A percentile compares a stretch with the other conserved stretches of the same genome.
phyloP scores from a whole-genome alignment of 345 rosid species.

The Corymbia maculata region DNA sequence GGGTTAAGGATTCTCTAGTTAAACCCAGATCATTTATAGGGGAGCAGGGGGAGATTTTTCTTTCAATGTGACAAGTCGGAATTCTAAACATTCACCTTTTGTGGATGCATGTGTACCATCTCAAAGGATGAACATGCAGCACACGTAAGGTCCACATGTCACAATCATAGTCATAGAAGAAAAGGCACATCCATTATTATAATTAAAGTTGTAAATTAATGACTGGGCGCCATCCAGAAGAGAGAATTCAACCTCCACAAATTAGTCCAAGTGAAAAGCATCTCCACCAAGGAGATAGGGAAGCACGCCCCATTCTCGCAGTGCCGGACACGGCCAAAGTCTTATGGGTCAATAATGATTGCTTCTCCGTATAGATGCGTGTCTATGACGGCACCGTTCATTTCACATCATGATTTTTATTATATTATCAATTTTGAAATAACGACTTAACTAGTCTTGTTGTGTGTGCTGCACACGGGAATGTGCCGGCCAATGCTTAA shows the following conservation, averaged over 20 bases:
- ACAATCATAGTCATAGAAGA: background rate
- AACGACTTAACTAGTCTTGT: background rate
- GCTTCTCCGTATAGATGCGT: fast-evolving
- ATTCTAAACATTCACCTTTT: background rate
- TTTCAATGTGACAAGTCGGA: too few relatives aligned
- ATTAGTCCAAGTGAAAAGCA: background rate
- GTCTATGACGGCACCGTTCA: fast-evolving
- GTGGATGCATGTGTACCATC: too few relatives aligned
- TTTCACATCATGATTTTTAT: fast-evolving
- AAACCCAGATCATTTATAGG: background rate
- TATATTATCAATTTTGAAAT: background rate
- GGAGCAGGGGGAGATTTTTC: too few relatives aligned
- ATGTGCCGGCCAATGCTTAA: background rate
- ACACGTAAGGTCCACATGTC: background rate
- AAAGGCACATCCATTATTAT: background rate
- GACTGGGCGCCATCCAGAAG: background rate
- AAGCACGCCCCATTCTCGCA: background rate
- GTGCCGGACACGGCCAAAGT: background rate
- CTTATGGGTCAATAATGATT: background rate
- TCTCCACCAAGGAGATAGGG: background rate
- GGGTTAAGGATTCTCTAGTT: background rate
- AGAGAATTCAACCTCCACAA: background rate
- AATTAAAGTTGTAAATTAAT: background rate
- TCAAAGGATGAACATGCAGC: background rate
- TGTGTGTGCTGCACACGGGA: fast-evolving